Conservation (phyloP, 139 green algal species). For the Pseudopediastrum boryanum region DNA sequence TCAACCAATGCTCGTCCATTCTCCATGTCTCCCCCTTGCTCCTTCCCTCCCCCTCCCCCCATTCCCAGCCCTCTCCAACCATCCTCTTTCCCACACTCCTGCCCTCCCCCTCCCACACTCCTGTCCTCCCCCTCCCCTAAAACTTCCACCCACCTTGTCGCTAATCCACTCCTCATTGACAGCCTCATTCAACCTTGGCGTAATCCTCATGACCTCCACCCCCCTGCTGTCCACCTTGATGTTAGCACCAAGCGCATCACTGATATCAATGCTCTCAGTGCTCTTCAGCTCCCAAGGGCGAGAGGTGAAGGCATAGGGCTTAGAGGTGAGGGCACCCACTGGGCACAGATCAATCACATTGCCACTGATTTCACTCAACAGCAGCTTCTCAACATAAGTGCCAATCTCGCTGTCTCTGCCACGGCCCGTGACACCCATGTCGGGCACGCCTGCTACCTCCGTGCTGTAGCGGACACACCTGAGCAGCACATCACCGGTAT, state of each 20-base stretch:
- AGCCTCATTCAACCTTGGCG: conserved; percentile 92
- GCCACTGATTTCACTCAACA: conserved; percentile 91
- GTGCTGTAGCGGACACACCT: conserved; percentile 96
- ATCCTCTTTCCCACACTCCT: too few relatives aligned
- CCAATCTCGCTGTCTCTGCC: conserved; percentile 91
- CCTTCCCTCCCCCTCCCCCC: too few relatives aligned
- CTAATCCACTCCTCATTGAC: conserved; percentile 99
- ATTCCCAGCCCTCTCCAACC: too few relatives aligned
- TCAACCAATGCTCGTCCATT: too few relatives aligned
- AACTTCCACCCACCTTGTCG: too few relatives aligned
- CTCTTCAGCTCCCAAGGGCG: conserved; percentile 95
- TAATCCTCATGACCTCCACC: conserved; percentile 94
- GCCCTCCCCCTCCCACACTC: too few relatives aligned
- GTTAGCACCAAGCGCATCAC: conserved; percentile 88
- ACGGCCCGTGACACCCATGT: conserved; percentile 94
- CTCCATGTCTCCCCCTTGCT: too few relatives aligned
- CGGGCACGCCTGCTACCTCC: conserved; percentile 94
- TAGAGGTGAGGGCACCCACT: conserved; percentile 96
- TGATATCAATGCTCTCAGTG: conserved; percentile 94
- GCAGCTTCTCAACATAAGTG: conserved; percentile 95
- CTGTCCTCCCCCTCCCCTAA: too few relatives aligned
- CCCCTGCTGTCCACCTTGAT: conserved; percentile 89
- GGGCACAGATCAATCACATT: conserved; percentile 99
- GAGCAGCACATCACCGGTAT: neutral
- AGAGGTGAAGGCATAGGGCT: conserved; percentile 97